Percentiles rank a stretch among this genome's conserved stretches.
phyloP scores from a whole-genome alignment of 805 yeast genomes.

The Metschnikowia colocasiae region DNA sequence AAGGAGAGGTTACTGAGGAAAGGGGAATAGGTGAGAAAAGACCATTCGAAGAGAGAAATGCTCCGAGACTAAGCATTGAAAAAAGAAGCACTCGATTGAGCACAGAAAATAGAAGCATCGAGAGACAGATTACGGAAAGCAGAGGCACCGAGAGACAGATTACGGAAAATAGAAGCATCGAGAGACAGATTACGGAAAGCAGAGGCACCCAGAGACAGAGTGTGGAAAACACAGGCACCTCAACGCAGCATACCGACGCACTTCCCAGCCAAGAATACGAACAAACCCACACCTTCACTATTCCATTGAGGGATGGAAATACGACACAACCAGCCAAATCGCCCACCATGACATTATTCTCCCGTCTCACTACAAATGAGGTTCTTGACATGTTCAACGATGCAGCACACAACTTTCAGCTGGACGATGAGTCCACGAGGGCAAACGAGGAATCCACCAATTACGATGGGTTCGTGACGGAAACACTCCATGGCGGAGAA shows the following conservation, averaged over 20 bases:
- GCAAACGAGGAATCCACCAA: conserved; percentile 28
- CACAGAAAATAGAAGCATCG: background rate
- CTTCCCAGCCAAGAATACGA: conserved; percentile 6
- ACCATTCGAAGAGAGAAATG: background rate
- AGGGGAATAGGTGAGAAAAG: background rate
- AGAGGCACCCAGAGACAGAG: no score
- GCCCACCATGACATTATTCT: conserved; percentile 75
- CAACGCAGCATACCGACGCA: background rate
- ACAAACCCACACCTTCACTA: conserved; percentile 32
- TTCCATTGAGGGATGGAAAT: conserved; percentile 44
- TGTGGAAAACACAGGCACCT: no score
- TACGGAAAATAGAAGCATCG: background rate
- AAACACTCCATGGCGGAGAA: conserved; percentile 31
- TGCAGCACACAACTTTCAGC: conserved; percentile 32
- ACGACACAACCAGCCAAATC: conserved; percentile 42
- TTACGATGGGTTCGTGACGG: conserved; percentile 47
- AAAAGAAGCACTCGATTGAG: no score
- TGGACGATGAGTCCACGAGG: conserved; percentile 28
- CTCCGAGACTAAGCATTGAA: no score
- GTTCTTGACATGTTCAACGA: conserved; percentile 72
- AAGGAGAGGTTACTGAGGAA: background rate
- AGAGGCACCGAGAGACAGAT: background rate
- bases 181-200: no score
- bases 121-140: background rate
- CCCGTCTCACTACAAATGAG: conserved; percentile 72